Evolutionary conservation across 2,329 filamentous ascomycete genomes (phyloP).

Genomic region (Xylaria sp.): DNA sequence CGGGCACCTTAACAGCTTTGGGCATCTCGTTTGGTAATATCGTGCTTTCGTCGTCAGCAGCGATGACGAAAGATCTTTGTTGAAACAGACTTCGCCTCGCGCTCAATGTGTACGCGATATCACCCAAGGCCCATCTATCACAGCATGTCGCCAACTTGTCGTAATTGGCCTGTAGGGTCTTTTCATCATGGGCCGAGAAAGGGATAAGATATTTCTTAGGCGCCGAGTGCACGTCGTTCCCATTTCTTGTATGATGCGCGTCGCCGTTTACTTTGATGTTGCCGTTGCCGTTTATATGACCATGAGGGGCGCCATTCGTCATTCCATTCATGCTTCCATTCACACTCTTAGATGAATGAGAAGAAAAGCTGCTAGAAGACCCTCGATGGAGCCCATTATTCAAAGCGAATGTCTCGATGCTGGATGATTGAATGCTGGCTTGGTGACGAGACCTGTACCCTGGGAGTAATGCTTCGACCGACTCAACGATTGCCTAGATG

Average conservation of each 20-base stretch:
- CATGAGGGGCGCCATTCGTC: not conserved
- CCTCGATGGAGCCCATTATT: not conserved
- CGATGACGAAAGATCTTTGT: not conserved
- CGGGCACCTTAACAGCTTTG: not conserved
- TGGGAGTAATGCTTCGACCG: not conserved
- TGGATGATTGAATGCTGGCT: not conserved
- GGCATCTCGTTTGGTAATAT: not conserved
- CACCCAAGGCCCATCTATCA: not conserved
- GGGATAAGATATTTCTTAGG: conserved; percentile 3
- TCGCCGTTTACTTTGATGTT: not conserved
- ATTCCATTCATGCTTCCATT: not conserved
- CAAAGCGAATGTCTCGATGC: not conserved
- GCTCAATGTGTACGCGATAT: conserved; percentile 17
- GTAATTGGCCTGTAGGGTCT: conserved; percentile 11
- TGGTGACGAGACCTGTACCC: conserved; percentile 9
- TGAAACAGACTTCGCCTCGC: conserved; percentile 1
- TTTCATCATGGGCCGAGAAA: conserved; percentile 27
- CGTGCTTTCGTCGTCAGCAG: not conserved
- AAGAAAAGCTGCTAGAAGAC: not conserved
- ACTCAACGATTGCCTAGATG: conserved; percentile 5
- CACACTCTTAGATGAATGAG: not conserved
- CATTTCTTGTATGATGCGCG: not conserved
- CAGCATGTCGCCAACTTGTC: not conserved
- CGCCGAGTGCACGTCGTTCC: not conserved
- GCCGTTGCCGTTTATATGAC: not conserved